These are phyloP conservation scores for Herpetomonas samuelpessoai DNA, from an alignment of 208 protist genomes.

Conservation along the genomic window DNA sequence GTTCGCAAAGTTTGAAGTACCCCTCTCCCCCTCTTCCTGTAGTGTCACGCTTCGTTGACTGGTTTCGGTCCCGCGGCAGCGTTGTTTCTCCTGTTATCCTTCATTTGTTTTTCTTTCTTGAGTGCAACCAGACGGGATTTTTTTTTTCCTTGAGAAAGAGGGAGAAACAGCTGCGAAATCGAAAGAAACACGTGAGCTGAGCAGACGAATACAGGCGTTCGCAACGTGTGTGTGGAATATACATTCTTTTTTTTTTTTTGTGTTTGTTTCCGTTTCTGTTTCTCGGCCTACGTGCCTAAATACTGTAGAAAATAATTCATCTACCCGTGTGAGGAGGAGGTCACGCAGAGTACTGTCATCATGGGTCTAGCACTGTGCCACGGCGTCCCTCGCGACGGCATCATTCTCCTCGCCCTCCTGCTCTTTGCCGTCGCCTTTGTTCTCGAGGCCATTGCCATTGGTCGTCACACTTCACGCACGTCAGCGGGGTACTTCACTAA, in stretches of 20 bases:
- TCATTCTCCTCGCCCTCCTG: slow-evolving; percentile 28
- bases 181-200: neutral
- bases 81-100: neutral
- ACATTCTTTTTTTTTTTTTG: neutral
- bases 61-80: neutral
- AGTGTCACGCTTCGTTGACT: too few species aligned
- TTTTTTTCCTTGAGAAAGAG: neutral
- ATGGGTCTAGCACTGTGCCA: slow-evolving; percentile 54
- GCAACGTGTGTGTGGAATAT: too few species aligned
- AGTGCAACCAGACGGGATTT: neutral
- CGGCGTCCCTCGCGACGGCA: slow-evolving; percentile 44
- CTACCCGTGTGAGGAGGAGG: neutral
- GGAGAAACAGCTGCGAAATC: neutral
- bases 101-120: slow-evolving; percentile 3
- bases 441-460: slow-evolving; percentile 47
- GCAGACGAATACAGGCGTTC: too few species aligned
- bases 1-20: neutral
- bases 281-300: neutral
- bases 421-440: slow-evolving; percentile 42
- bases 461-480: slow-evolving; percentile 21
- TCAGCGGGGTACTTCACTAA: slow-evolving; percentile 30
- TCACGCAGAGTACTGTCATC: neutral
- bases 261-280: neutral
- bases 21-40: neutral
- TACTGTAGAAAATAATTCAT: slow-evolving; percentile 4